phyloP scores from a whole-genome alignment of 768 basidiomycete species.

The Hebeloma cylindrosporum region DNA sequence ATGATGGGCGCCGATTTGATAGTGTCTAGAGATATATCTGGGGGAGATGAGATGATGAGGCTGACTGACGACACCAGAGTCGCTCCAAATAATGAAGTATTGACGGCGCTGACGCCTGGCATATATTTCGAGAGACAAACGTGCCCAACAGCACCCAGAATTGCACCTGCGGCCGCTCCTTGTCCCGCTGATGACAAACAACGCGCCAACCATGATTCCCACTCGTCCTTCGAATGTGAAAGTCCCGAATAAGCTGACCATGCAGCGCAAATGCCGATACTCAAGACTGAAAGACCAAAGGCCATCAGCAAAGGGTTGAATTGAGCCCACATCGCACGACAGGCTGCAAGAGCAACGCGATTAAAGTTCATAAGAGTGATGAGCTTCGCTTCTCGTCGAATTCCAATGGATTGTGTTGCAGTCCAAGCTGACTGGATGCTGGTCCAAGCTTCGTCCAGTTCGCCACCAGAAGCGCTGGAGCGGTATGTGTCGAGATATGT shows the following conservation, averaged over 20 bases:
- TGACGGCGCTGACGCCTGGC: constrained; percentile 50
- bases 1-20: constrained; percentile 41
- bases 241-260: constrained; percentile 57
- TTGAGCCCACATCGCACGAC: constrained; percentile 91
- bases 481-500: constrained; percentile 79
- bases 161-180: constrained; percentile 37
- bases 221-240: constrained; percentile 34
- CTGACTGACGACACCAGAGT: constrained; percentile 46
- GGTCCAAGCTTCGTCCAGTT: constrained; percentile 68
- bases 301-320: constrained; percentile 82
- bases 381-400: constrained; percentile 31
- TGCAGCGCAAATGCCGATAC: constrained; percentile 51
- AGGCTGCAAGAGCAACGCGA: constrained; percentile 61
- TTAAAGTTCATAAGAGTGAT: constrained; percentile 52
- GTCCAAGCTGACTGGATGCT: constrained; percentile 49
- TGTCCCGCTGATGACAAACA: constrained; percentile 32
- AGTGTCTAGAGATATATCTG: constrained; percentile 30
- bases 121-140: constrained; percentile 32
- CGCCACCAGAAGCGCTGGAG: constrained; percentile 62
- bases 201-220: constrained; percentile 43
- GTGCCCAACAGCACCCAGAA: constrained; percentile 35
- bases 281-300: constrained; percentile 66
- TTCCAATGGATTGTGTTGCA: constrained; percentile 24
- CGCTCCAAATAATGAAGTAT: constrained; percentile 50
- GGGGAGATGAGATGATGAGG: constrained; percentile 43